phyloP scores from a whole-genome alignment of 768 basidiomycete species.

The Collybia sp. region DNA sequence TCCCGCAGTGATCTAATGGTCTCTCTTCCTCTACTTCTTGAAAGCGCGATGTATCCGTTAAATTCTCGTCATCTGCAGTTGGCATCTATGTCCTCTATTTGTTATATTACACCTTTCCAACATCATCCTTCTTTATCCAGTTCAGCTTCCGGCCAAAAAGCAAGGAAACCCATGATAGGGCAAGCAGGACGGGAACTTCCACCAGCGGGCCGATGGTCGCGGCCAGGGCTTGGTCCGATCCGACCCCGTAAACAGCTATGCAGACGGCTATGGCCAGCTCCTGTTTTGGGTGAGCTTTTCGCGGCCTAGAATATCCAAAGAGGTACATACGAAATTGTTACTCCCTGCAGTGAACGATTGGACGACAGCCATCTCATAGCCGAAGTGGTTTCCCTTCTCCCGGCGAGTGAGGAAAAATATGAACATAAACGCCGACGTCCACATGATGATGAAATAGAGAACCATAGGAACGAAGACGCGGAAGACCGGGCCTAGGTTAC shows the following conservation, averaged over 20 bases:
- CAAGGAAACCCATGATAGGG: constrained; percentile 62
- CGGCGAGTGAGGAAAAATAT: constrained; percentile 42
- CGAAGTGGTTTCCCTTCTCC: constrained; percentile 22
- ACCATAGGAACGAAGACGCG: constrained; percentile 78
- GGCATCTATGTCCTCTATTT: no score
- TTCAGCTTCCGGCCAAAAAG: constrained; percentile 31
- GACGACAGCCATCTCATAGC: constrained; percentile 71
- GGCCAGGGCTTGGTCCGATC: constrained; percentile 75
- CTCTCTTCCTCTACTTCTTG: constrained; percentile 21
- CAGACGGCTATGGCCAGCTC: constrained; percentile 83
- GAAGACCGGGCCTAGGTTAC: constrained; percentile 74
- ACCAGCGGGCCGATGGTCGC: constrained; percentile 80
- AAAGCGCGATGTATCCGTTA: constrained; percentile 31
- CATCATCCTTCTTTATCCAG: constrained; percentile 25
- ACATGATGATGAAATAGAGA: constrained; percentile 77
- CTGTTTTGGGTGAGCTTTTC: constrained; percentile 21
- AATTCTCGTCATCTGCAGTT: no score
- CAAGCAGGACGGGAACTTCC: constrained; percentile 76
- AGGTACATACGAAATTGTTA: constrained; percentile 63
- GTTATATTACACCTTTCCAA: no score
- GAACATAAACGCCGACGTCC: constrained; percentile 56
- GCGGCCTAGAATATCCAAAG: not conserved
- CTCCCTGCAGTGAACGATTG: constrained; percentile 79
- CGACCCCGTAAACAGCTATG: constrained; percentile 73
- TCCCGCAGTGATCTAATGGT: constrained; percentile 24